Conservation (phyloP, 2,329 filamentous ascomycete genomes). For the Dothistroma septosporum region DNA sequence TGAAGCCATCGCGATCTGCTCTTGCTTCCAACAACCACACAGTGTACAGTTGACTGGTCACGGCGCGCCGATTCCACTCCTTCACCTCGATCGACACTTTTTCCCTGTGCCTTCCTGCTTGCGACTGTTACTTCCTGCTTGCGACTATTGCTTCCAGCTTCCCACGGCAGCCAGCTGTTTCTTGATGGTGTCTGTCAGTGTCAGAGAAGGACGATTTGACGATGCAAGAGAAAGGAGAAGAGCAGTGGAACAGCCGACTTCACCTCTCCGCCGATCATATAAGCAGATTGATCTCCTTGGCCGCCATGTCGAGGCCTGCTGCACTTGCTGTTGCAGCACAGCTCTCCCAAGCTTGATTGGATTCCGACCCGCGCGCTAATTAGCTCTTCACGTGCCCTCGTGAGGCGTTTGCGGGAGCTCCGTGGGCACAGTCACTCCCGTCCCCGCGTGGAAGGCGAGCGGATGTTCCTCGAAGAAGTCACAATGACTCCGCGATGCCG, state of each 20-base stretch:
- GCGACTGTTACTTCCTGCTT: background rate
- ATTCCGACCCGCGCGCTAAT: slow-evolving; percentile 16
- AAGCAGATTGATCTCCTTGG: slow-evolving; percentile 20
- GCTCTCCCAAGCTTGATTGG: slow-evolving; percentile 18
- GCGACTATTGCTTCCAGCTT: background rate
- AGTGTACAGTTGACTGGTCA: background rate
- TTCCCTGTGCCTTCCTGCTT: background rate
- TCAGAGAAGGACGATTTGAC: background rate
- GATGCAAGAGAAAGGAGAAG: background rate
- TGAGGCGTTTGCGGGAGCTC: no score
- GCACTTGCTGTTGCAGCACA: slow-evolving; percentile 12
- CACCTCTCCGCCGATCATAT: slow-evolving; percentile 6
- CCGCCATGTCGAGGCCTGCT: slow-evolving; percentile 14
- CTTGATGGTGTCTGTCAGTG: background rate
- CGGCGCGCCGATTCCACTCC: background rate
- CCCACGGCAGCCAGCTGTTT: background rate
- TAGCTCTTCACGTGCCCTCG: background rate
- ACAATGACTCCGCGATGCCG: no score
- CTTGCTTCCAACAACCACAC: background rate
- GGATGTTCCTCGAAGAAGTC: no score
- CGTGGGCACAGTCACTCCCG: no score
- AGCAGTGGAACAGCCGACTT: background rate
- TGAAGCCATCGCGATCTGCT: slow-evolving; percentile 17
- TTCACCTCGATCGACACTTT: background rate
- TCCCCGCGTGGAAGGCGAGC: no score